Base-by-base conservation (phyloP, 1,139 yeast species). In the Eremothecium coryli region DNA sequence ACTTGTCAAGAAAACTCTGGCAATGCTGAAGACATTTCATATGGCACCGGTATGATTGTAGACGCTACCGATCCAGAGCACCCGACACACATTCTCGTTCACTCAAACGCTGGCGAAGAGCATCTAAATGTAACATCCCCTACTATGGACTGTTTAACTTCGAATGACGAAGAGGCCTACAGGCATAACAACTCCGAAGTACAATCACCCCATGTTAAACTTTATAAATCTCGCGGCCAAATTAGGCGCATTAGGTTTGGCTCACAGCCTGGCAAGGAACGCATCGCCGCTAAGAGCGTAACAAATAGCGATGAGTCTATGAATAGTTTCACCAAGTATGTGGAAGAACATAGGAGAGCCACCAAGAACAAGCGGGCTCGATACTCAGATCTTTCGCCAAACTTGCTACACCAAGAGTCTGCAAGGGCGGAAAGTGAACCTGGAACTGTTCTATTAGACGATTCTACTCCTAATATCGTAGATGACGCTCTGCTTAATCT, bases 1-100 rank as follows among this genome's bases (percentile, higher is more conserved):
- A 79, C 75, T 37, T 88, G 97, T 58, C 68, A 84, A 33, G 71
- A 69, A 39, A 54, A 63, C 28, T 10, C 29, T 18, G 17, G 25
- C 6, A 49, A 54, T 17, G 57, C 53, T 26, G 52, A 52, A 27
- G 49, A 50, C 13, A 31, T 22, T 4, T 21, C 18, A 9, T n/a
- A 9, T 14, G 22, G 30, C 12, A 42, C 51, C 4, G 54, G 55
- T 10, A 55, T 54, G 12, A 46, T 54, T 8, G 50, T 54, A 3
- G 40, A 43, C 24, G 48, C 49, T 15, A 45, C 43, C 24, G 38
- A 31, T 14, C 41, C 47, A 8, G 53, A 43, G 10, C 43, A 43
- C 14, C 55, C 50, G 35, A 56, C 58, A 2, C 56, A 48, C 35
- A 53, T 53, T 54, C 35, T 50, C 4, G 33, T 33, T 14, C 46